phyloP scores from a whole-genome alignment of 306 rosid species.

The Cicer pinnatifidum region DNA sequence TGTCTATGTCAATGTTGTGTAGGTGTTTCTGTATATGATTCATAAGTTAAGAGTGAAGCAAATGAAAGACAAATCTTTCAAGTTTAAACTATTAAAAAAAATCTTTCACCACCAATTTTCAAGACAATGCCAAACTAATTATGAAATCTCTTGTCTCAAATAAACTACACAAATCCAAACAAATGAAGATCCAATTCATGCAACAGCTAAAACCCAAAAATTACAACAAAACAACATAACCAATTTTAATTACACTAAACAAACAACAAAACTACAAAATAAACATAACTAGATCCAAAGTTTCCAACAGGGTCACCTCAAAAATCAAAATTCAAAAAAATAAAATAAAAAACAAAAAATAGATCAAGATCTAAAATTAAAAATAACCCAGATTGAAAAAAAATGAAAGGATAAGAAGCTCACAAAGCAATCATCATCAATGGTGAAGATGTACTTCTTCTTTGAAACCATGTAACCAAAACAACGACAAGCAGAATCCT shows the following conservation, averaged over 20 bases:
- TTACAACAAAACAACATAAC: neutral
- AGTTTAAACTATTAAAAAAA: neutral
- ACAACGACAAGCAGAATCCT: conserved; percentile 95
- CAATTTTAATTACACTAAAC: neutral
- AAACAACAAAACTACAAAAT: neutral
- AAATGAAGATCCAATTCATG: conserved; percentile 30
- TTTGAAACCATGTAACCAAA: conserved; percentile 94
- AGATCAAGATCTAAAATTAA: conserved; percentile 38
- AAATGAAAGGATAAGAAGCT: conserved; percentile 19
- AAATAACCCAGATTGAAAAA: neutral
- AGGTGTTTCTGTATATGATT: neutral
- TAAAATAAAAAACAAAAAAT: neutral
- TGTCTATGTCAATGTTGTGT: neutral
- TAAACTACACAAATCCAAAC: neutral
- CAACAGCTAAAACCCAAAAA: neutral
- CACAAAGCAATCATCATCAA: conserved; percentile 93
- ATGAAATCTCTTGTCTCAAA: conserved; percentile 13
- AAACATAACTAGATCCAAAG: conserved; percentile 29
- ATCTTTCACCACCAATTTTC: conserved; percentile 6
- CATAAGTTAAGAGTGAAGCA: conserved; percentile 8
- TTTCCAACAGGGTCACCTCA: neutral
- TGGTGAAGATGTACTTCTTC: conserved; percentile 91
- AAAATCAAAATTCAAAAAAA: conserved; percentile 2
- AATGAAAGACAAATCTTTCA: neutral
- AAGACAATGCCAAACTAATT: conserved; percentile 21